A percentile compares a stretch with the other conserved stretches of the same genome.
Conservation (phyloP, 2,329 filamentous ascomycete genomes). For the Sporothrix luriei region DNA sequence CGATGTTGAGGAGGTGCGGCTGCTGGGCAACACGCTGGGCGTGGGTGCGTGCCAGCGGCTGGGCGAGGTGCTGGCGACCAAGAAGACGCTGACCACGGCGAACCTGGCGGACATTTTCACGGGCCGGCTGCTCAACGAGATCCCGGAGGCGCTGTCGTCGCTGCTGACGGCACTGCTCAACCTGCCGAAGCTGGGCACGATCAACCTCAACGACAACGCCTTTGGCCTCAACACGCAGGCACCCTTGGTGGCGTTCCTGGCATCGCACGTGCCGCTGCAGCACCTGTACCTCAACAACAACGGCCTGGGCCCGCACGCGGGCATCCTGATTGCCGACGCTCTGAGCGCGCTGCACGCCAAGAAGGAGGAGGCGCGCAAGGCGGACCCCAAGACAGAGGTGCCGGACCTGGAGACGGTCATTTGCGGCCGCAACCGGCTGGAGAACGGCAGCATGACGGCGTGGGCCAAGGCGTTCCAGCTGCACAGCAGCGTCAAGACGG, state of each 20-base stretch:
- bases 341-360: slow-evolving; percentile 79
- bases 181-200: slow-evolving; percentile 80
- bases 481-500: slow-evolving; percentile 76
- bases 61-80: slow-evolving; percentile 78
- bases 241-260: slow-evolving; percentile 88
- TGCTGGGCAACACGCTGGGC: slow-evolving; percentile 90
- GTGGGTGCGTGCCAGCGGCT: slow-evolving; percentile 84
- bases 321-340: slow-evolving; percentile 84
- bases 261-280: slow-evolving; percentile 83
- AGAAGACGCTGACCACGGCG: slow-evolving; percentile 79
- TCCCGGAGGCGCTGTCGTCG: slow-evolving; percentile 82
- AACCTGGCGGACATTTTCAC: slow-evolving; percentile 99
- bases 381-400: slow-evolving; percentile 57
- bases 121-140: slow-evolving; percentile 87
- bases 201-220: slow-evolving; percentile 97
- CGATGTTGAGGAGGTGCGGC: slow-evolving; percentile 79
- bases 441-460: slow-evolving; percentile 91
- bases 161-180: slow-evolving; percentile 85
- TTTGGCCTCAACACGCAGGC: slow-evolving; percentile 95
- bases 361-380: slow-evolving; percentile 76
- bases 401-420: slow-evolving; percentile 93
- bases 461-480: slow-evolving; percentile 88
- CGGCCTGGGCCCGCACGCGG: slow-evolving; percentile 88
- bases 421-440: slow-evolving; percentile 91
- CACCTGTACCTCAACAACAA: slow-evolving; percentile 99